These are phyloP conservation scores for Monilinia vaccinii-corymbosi DNA, from an alignment of 2,329 filamentous ascomycete genomes.

Conservation along the genomic window DNA sequence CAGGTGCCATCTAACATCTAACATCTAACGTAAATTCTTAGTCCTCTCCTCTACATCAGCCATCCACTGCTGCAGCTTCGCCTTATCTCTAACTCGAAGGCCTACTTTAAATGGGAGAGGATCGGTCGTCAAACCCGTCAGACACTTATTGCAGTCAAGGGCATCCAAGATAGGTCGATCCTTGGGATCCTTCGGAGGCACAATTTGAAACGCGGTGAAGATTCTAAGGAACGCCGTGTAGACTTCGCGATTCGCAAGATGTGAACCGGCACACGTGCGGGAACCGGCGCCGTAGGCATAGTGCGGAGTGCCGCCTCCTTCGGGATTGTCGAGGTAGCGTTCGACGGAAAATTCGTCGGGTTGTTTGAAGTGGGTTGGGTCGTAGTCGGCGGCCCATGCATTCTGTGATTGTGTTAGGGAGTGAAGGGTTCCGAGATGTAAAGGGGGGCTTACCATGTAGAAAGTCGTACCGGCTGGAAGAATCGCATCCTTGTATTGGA, in stretches of 20 bases:
- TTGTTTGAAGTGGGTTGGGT: constrained; percentile 56
- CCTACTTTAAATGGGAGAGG: constrained; percentile 55
- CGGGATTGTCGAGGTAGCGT: constrained; percentile 49
- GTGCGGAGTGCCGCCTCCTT: constrained; percentile 47
- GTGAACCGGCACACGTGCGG: constrained; percentile 54
- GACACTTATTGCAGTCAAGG: constrained; percentile 46
- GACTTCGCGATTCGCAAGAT: constrained; percentile 54
- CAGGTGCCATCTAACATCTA: not conserved
- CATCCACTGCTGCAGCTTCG: constrained; percentile 43
- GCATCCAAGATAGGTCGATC: constrained; percentile 47
- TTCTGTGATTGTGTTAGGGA: constrained; percentile 38
- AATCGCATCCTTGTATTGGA: constrained; percentile 54
- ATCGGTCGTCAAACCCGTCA: constrained; percentile 51
- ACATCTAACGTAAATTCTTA: constrained; percentile 8
- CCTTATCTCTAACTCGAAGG: constrained; percentile 40
- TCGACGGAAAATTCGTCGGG: constrained; percentile 59
- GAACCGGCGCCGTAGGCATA: constrained; percentile 55
- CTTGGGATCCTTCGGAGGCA: constrained; percentile 35
- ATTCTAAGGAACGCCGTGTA: constrained; percentile 51
- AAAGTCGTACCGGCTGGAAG: constrained; percentile 73
- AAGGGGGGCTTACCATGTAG: constrained; percentile 5
- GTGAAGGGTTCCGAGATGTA: not conserved
- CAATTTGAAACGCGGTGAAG: constrained; percentile 48
- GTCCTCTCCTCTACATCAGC: constrained; percentile 32
- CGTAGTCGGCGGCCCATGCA: constrained; percentile 67